These are phyloP conservation scores for Orbilia blumenaviensis DNA, from an alignment of 2,329 filamentous ascomycete genomes.

Conservation along the genomic window DNA sequence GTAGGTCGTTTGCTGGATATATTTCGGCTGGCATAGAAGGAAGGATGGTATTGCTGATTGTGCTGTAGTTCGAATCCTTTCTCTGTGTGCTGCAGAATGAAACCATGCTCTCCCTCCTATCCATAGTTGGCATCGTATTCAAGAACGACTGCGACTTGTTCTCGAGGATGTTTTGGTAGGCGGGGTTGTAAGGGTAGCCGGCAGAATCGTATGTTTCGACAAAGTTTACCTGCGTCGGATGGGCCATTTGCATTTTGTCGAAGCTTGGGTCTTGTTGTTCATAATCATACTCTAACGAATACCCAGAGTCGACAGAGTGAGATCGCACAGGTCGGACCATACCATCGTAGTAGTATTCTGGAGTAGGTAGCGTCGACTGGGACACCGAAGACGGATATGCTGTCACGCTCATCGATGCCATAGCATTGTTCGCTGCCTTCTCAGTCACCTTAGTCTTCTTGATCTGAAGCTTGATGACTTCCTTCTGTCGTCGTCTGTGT, in stretches of 20 bases:
- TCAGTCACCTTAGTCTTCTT: constrained; percentile 95
- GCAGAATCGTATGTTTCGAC: constrained; percentile 51
- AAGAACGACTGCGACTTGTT: constrained; percentile 52
- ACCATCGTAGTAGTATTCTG: constrained; percentile 77
- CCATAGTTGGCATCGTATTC: constrained; percentile 48
- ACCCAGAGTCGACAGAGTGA: constrained; percentile 62
- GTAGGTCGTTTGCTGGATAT: constrained; percentile 48
- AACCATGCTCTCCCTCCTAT: constrained; percentile 50
- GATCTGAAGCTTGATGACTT: constrained; percentile 95
- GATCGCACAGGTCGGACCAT: constrained; percentile 61
- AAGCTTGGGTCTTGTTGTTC: constrained; percentile 51
- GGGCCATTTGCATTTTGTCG: constrained; percentile 52
- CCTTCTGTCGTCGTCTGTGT: constrained; percentile 84
- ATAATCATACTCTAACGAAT: constrained; percentile 58
- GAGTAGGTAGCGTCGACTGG: constrained; percentile 70
- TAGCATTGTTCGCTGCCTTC: constrained; percentile 66
- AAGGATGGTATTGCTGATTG: constrained; percentile 30
- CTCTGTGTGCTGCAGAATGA: constrained; percentile 40
- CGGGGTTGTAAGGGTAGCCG: constrained; percentile 46
- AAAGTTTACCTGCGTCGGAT: constrained; percentile 52
- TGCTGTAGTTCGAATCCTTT: constrained; percentile 36
- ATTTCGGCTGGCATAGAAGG: constrained; percentile 52
- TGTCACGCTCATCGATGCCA: constrained; percentile 55
- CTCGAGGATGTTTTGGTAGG: constrained; percentile 60
- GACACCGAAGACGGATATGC: constrained; percentile 54